These are phyloP conservation scores for Pulveroboletus sp. DNA, from an alignment of 768 basidiomycete species.

Conservation along the genomic window DNA sequence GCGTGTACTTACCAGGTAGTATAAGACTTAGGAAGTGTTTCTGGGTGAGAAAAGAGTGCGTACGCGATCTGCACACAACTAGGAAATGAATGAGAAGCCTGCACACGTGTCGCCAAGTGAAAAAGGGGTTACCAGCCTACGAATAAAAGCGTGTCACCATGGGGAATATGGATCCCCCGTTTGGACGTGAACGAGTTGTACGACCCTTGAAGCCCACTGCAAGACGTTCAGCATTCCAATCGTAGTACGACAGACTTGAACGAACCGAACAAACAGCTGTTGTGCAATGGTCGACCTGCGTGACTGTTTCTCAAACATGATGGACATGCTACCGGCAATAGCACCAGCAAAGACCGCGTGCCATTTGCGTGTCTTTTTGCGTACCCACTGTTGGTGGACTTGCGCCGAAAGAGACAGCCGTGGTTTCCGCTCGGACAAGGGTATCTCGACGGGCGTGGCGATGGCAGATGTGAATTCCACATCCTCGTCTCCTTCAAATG, in stretches of 20 bases:
- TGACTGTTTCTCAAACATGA: slow-evolving; percentile 73
- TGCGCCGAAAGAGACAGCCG: slow-evolving; percentile 62
- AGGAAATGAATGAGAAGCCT: not conserved
- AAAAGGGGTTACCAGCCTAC: slow-evolving; percentile 58
- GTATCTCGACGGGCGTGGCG: slow-evolving; percentile 12
- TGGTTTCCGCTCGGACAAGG: slow-evolving; percentile 35
- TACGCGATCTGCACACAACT: slow-evolving; percentile 89
- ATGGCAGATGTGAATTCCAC: slow-evolving; percentile 12
- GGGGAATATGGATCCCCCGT: slow-evolving; percentile 67
- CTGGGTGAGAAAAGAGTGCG: slow-evolving; percentile 71
- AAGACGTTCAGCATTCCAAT: not conserved
- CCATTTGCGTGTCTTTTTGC: slow-evolving; percentile 72
- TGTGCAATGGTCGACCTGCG: slow-evolving; percentile 72
- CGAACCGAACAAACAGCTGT: slow-evolving; percentile 80
- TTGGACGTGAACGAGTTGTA: slow-evolving; percentile 77
- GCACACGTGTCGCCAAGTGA: not conserved
- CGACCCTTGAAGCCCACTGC: slow-evolving; percentile 84
- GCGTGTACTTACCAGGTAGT: slow-evolving; percentile 53
- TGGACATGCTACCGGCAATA: slow-evolving; percentile 66
- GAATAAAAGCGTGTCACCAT: slow-evolving; percentile 84
- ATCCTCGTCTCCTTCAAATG: slow-evolving; percentile 31
- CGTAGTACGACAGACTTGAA: not conserved
- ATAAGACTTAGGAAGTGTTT: slow-evolving; percentile 82
- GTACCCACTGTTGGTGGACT: slow-evolving; percentile 60
- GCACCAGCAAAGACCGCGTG: slow-evolving; percentile 79